Percentiles rank a stretch among this genome's conserved stretches.
Evolutionary conservation across 768 basidiomycete genomes (phyloP).

Genomic region (Rhizopogon salebrosus): DNA sequence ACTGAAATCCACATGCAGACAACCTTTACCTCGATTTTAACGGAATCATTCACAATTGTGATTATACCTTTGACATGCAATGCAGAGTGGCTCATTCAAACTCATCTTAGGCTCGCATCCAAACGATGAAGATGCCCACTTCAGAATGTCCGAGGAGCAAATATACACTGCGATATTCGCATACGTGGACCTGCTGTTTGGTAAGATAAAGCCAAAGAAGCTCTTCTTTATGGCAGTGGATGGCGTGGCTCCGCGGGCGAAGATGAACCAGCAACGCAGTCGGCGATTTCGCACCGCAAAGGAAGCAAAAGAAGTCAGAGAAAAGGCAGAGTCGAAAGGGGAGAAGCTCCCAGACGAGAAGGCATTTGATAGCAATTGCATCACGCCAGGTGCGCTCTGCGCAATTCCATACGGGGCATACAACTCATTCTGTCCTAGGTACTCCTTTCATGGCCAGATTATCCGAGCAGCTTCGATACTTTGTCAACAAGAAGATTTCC

Average conservation of each 20-base stretch:
- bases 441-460: slow-evolving; percentile 93
- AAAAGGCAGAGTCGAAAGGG: slow-evolving; percentile 84
- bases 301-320: slow-evolving; percentile 81
- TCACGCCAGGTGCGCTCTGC: slow-evolving; percentile 80
- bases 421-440: slow-evolving; percentile 37
- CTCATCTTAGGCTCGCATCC: slow-evolving; percentile 74
- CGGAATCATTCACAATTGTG: slow-evolving; percentile 84
- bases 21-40: slow-evolving; percentile 95
- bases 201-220: slow-evolving; percentile 96
- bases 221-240: slow-evolving; percentile 99
- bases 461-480: slow-evolving; percentile 91
- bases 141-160: slow-evolving; percentile 92
- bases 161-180: slow-evolving; percentile 96
- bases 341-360: slow-evolving; percentile 91
- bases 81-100: not conserved
- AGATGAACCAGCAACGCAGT: slow-evolving; percentile 98
- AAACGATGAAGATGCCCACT: slow-evolving; percentile 93
- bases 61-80: not conserved
- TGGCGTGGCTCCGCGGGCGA: slow-evolving; percentile 93
- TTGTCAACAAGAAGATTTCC: slow-evolving; percentile 95
- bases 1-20: slow-evolving; percentile 39
- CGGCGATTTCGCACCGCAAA: slow-evolving; percentile 92
- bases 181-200: slow-evolving; percentile 95
- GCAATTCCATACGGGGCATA: not conserved
- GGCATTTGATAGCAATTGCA: slow-evolving; percentile 98